Conservation (phyloP, 768 basidiomycete species). For the Leccinellum luteum region DNA sequence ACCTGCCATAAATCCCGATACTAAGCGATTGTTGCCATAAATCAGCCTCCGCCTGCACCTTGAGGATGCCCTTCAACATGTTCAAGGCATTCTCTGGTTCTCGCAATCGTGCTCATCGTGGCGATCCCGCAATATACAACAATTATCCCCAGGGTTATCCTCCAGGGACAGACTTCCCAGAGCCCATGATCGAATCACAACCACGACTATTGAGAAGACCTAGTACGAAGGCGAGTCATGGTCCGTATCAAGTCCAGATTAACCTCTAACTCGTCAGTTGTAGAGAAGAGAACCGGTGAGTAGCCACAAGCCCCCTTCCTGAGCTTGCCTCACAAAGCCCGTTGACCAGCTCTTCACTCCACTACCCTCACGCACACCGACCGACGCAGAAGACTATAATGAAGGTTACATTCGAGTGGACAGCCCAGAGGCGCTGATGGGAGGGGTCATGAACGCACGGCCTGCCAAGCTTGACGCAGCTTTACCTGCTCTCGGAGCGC, state of each 20-base stretch:
- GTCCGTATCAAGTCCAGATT: neutral
- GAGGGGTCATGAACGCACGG: conserved; percentile 32
- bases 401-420: conserved; percentile 33
- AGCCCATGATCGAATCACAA: conserved; percentile 20
- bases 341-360: conserved; percentile 30
- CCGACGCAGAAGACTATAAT: conserved; percentile 31
- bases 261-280: conserved; percentile 11
- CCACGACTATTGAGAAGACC: conserved; percentile 26
- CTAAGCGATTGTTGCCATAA: conserved; percentile 7
- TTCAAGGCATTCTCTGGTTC: conserved; percentile 35
- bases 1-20: conserved; percentile 28
- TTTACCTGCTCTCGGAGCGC: conserved; percentile 24
- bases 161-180: conserved; percentile 24
- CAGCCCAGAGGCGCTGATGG: conserved; percentile 31
- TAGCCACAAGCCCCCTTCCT: neutral
- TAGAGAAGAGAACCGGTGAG: conserved; percentile 34
- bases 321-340: conserved; percentile 8
- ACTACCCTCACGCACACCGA: conserved; percentile 32
- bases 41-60: conserved; percentile 17
- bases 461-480: conserved; percentile 22
- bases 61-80: conserved; percentile 38
- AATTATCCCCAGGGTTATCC: conserved; percentile 32
- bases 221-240: conserved; percentile 24
- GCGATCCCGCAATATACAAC: conserved; percentile 22
- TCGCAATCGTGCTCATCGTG: conserved; percentile 30